A percentile compares a stretch with the other conserved stretches of the same genome.
Evolutionary conservation across 495 filamentous ascomycete species (phyloP).

Genomic region (Venustampulla echinocandica): DNA sequence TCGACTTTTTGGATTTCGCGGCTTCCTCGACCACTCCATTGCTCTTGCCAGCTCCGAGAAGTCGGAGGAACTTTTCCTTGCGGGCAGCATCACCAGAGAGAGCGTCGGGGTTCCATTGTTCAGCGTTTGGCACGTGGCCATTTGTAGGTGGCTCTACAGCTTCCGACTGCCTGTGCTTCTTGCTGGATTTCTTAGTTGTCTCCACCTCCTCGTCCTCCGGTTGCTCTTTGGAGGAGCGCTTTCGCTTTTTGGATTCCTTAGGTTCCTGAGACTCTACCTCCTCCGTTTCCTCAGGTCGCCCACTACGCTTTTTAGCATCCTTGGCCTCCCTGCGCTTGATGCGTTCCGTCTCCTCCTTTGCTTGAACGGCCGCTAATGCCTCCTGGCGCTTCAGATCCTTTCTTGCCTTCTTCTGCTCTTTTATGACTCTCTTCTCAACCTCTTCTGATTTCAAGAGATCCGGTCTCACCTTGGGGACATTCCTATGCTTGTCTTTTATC

Average conservation of each 20-base stretch:
- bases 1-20: slow-evolving; percentile 3
- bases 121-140: background rate
- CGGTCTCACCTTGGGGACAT: slow-evolving; percentile 12
- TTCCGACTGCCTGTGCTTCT: background rate
- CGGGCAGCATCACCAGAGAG: slow-evolving; percentile 41
- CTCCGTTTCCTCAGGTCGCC: background rate
- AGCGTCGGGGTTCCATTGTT: slow-evolving; percentile 44
- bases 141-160: background rate
- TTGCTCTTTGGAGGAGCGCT: background rate
- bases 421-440: background rate
- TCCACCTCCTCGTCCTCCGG: background rate
- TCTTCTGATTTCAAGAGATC: background rate
- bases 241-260: background rate
- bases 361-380: background rate
- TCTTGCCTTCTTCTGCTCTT: background rate
- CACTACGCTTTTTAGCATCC: background rate
- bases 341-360: background rate
- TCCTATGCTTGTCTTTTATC: slow-evolving; percentile 19
- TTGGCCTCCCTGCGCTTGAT: background rate
- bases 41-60: slow-evolving; percentile 43
- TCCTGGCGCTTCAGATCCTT: background rate
- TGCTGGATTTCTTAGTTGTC: background rate
- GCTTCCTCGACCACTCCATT: slow-evolving; percentile 11
- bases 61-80: slow-evolving; percentile 47
- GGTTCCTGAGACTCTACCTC: background rate